Base-by-base conservation (phyloP, 2,329 filamentous ascomycete species). In the Zarea fungicola region DNA sequence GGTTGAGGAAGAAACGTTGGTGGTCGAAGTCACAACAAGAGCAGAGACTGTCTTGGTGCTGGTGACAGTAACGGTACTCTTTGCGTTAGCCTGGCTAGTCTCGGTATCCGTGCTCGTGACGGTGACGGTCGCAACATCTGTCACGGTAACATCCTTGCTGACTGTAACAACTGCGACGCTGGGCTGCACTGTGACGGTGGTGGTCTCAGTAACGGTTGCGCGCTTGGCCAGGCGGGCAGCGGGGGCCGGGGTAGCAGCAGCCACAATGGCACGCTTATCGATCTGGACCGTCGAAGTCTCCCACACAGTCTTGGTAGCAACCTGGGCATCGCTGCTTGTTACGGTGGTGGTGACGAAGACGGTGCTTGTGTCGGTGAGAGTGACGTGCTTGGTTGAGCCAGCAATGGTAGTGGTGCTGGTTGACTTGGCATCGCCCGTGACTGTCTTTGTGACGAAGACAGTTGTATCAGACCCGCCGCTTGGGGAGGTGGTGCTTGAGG, bases 1-100 rank as follows among this genome's bases (percentile, higher is more conserved):
- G 19, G 58, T 58, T 21, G 68, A 62, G 28, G 51, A 46, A 7
- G 64, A 11, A 28, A 54, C 54, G 35, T 32, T 34, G 14, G n/a
- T 68, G 21, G 66, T 61, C 26, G 63, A 68, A 31, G 68, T 48
- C 10, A 48, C 36, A 22, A 48, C 36, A 11, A 48, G 21, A 10
- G 45, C 36, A 22, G 45, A 26, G 4, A 48, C 56, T 26, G 60
- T 59, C 28, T 65, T 57, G 16, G 62, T 69, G 54, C 64, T 65
- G n/a, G 68, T 69, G 19, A 58, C 52, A 22, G 68, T 71, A 21
- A 62, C 36, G 6, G 69, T 73, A 36, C 66, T 65, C 50, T 58
- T 63, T 48, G 70, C 69, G 52, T 64, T 66, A 26, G 49, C 56
- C 46, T 63, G 56, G 16, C 56, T 56, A 1, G 64, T 69, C 60